Conservation (phyloP, 2,329 filamentous ascomycete genomes). For the Dendrostoma leiphaemia region DNA sequence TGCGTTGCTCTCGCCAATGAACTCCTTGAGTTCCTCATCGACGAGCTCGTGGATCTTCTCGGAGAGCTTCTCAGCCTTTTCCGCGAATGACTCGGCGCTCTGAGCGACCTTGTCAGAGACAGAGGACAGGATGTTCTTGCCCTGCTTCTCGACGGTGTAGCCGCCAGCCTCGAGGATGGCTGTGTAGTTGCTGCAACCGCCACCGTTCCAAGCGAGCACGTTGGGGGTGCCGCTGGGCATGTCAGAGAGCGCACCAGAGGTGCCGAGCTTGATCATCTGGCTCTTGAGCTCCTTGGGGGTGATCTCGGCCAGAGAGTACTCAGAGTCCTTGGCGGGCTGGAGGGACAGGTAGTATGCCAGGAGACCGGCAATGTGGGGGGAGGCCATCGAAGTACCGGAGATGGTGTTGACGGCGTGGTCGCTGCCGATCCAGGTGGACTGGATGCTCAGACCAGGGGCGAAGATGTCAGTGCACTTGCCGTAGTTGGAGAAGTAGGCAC, state of each 20-base stretch:
- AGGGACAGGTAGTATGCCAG: constrained; percentile 97
- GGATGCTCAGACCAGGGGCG: constrained; percentile 92
- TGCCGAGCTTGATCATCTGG: constrained; percentile 80
- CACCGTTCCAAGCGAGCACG: constrained; percentile 98
- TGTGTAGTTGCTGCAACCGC: constrained; percentile 87
- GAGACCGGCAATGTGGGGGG: constrained; percentile 93
- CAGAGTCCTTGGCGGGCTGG: constrained; percentile 85
- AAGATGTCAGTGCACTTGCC: constrained; percentile 99
- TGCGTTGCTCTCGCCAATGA: constrained; percentile 50
- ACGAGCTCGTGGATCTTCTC: constrained; percentile 63
- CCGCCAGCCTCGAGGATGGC: constrained; percentile 73
- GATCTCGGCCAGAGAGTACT: constrained; percentile 84
- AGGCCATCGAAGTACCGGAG: constrained; percentile 98
- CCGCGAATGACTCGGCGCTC: constrained; percentile 49
- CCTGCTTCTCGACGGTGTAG: constrained; percentile 55
- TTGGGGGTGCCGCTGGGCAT: constrained; percentile 87
- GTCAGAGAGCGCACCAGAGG: constrained; percentile 72
- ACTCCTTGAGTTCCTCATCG: constrained; percentile 59
- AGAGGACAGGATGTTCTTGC: constrained; percentile 42
- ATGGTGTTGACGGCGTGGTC: constrained; percentile 97
- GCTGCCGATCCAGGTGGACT: constrained; percentile 98
- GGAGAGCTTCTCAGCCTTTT: constrained; percentile 60
- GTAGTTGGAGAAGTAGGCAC: constrained; percentile 99
- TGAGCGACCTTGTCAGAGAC: constrained; percentile 57
- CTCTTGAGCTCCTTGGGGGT: constrained; percentile 94